Percentiles rank a stretch among this genome's conserved stretches.
phyloP scores from a whole-genome alignment of 2,329 filamentous ascomycete species.

The Monosporascus sp. region DNA sequence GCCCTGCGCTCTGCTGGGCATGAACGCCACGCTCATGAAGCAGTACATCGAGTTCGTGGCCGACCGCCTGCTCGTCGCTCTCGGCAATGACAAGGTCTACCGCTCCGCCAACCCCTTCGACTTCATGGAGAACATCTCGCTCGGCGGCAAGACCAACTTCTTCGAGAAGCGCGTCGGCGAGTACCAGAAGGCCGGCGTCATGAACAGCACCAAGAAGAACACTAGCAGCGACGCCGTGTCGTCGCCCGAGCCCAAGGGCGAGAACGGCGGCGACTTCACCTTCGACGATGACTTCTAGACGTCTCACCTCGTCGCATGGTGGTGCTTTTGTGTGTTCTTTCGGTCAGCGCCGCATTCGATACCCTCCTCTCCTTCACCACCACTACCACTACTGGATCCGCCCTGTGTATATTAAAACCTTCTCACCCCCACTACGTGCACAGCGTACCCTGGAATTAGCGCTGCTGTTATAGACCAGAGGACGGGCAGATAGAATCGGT shows the following conservation, averaged over 20 bases:
- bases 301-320: conserved; percentile 10
- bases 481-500: not conserved
- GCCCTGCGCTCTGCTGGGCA: conserved; percentile 87
- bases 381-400: not conserved
- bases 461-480: not conserved
- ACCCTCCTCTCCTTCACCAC: conserved; percentile 20
- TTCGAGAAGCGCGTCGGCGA: conserved; percentile 99
- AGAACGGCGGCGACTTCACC: conserved; percentile 72
- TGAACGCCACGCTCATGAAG: conserved; percentile 97
- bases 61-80: conserved; percentile 84
- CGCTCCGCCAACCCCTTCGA: conserved; percentile 94
- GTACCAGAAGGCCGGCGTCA: conserved; percentile 99
- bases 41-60: conserved; percentile 99
- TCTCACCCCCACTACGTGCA: not conserved
- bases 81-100: conserved; percentile 94
- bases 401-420: not conserved
- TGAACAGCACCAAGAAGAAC: conserved; percentile 81
- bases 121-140: conserved; percentile 99
- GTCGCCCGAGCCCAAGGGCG: conserved; percentile 45
- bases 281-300: conserved; percentile 97
- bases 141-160: conserved; percentile 99
- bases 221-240: conserved; percentile 34
- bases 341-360: conserved; percentile 17
- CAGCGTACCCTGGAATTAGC: too few relatives aligned
- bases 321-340: conserved; percentile 7